Conservation (phyloP, 257 asterid species). For the Marsdenia floribunda region DNA sequence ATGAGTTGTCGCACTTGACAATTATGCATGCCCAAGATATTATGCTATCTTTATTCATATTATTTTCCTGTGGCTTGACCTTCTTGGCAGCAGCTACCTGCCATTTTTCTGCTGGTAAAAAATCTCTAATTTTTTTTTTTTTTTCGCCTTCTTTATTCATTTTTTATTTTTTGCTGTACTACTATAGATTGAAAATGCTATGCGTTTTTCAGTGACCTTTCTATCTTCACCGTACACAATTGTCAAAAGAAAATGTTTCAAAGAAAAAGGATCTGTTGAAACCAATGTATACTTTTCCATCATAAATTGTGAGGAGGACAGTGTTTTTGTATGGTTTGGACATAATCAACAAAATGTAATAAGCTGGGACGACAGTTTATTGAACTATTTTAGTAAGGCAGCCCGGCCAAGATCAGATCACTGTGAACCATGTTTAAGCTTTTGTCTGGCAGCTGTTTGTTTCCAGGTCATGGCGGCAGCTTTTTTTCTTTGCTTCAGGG, state of each 20-base stretch:
- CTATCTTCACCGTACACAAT: not conserved
- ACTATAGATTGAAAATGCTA: not conserved
- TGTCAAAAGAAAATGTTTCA: not conserved
- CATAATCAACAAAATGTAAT: not conserved
- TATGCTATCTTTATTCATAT: not conserved
- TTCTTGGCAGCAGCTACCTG: not conserved
- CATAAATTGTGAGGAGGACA: not conserved
- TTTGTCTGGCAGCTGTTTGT: not conserved
- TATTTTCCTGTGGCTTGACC: no score
- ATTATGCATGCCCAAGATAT: not conserved
- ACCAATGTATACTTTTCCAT: not conserved
- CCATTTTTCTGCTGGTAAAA: not conserved
- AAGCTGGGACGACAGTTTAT: not conserved
- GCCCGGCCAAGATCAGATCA: not conserved
- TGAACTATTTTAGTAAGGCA: not conserved
- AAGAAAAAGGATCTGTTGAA: not conserved
- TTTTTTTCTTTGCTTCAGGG: not conserved
- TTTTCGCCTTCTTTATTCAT: no score
- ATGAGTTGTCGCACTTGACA: slow-evolving; percentile 6
- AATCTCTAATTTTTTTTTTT: no score
- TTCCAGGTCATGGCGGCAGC: not conserved
- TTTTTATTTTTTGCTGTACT: no score
- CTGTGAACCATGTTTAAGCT: not conserved
- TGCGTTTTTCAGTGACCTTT: not conserved
- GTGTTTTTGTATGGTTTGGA: not conserved